These are phyloP conservation scores for Saturnispora zaruensis DNA, from an alignment of 805 yeast species.

Conservation along the genomic window DNA sequence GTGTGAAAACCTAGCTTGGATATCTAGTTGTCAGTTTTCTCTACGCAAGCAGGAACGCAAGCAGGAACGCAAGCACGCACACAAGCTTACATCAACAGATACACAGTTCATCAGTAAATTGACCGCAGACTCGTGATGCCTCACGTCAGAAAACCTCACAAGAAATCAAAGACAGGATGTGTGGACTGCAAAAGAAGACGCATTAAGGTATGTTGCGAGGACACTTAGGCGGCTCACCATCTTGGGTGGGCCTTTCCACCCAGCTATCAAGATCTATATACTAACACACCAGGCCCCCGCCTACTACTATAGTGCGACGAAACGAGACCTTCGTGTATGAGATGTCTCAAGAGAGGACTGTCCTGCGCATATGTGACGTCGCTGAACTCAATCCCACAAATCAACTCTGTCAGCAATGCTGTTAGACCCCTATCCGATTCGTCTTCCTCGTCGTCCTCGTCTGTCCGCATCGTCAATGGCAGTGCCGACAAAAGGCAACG, in stretches of 20 bases:
- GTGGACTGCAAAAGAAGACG: slow-evolving; percentile 14
- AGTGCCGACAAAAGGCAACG: neutral
- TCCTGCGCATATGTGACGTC: slow-evolving; percentile 9
- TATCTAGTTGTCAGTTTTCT: no score
- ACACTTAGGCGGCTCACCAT: neutral
- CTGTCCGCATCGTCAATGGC: neutral
- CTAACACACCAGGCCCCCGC: slow-evolving; percentile 1
- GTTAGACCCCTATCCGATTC: neutral
- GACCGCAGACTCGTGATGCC: neutral
- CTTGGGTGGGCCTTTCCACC: neutral
- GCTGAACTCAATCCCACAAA: neutral
- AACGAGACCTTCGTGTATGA: slow-evolving; percentile 13
- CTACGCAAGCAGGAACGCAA: neutral
- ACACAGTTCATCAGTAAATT: neutral
- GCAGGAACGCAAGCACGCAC: neutral
- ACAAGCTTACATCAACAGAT: neutral
- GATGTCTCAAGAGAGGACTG: slow-evolving; percentile 13
- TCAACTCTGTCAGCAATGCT: neutral
- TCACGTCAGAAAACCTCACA: slow-evolving; percentile 12
- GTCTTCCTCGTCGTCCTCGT: neutral
- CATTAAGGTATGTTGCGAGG: slow-evolving; percentile 11
- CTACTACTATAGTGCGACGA: slow-evolving; percentile 13
- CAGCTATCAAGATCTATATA: neutral
- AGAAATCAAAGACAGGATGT: slow-evolving; percentile 16
- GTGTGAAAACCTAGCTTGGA: no score